Conservation (phyloP, 2,329 filamentous ascomycete genomes). For the Cercospora berteroae region DNA sequence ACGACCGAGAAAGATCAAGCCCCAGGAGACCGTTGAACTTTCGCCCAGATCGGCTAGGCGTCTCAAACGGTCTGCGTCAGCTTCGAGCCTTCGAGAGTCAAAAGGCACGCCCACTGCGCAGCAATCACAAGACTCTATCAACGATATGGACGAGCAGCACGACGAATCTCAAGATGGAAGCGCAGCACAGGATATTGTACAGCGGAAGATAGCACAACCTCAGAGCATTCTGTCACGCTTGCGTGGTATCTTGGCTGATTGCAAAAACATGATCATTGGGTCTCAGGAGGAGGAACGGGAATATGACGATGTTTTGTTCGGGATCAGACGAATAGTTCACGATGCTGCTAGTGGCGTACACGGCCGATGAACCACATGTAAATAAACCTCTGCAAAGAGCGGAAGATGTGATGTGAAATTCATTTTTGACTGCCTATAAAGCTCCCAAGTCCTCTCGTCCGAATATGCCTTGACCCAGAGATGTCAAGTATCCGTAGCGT, state of each 20-base stretch:
- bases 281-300: slow-evolving; percentile 66
- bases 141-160: not conserved
- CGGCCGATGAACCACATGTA: not conserved
- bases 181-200: not conserved
- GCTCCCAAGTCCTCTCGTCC: slow-evolving; percentile 21
- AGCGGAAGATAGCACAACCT: slow-evolving; percentile 41
- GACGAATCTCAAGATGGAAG: not conserved
- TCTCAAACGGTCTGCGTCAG: slow-evolving; percentile 35
- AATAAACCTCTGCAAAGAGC: not conserved
- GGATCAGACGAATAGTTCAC: slow-evolving; percentile 71
- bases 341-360: slow-evolving; percentile 52
- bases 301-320: slow-evolving; percentile 76
- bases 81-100: not conserved
- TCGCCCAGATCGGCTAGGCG: slow-evolving; percentile 9
- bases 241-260: slow-evolving; percentile 56
- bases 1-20: slow-evolving; percentile 29
- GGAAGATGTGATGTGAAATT: not conserved
- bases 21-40: slow-evolving; percentile 11
- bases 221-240: slow-evolving; percentile 56
- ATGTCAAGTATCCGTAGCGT: slow-evolving; percentile 41
- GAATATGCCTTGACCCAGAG: slow-evolving; percentile 40
- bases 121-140: not conserved
- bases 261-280: slow-evolving; percentile 60
- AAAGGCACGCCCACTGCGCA: not conserved
- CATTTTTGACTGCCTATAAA: not conserved